Conservation (phyloP, 257 asterid species). For the Coffea canephora region DNA sequence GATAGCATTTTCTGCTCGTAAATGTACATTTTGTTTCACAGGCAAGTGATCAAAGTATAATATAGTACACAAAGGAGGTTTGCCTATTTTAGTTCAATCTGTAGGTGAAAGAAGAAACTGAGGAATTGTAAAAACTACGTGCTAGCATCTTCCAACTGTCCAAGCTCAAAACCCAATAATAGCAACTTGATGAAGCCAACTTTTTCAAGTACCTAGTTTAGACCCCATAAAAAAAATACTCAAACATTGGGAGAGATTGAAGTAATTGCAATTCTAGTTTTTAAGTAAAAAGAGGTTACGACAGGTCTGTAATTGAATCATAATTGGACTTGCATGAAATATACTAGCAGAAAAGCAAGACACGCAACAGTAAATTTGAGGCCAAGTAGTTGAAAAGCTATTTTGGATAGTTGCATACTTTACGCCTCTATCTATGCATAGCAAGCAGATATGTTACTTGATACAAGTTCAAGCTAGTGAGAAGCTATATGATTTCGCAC, state of each 20-base stretch:
- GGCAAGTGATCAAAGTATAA: too few relatives aligned
- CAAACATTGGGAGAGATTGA: neutral
- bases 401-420: too few relatives aligned
- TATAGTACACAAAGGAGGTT: neutral
- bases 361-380: too few relatives aligned
- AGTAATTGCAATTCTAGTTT: neutral
- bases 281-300: neutral
- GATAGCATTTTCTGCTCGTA: too few relatives aligned
- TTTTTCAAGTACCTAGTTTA: neutral
- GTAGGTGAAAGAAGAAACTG: neutral
- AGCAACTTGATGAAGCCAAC: neutral
- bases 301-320: too few relatives aligned
- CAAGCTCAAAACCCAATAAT: neutral
- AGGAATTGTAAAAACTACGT: neutral
- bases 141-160: neutral
- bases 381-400: too few relatives aligned
- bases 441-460: neutral
- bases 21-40: too few relatives aligned
- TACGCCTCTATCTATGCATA: neutral
- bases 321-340: too few relatives aligned
- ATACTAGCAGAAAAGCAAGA: too few relatives aligned
- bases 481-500: neutral
- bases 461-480: neutral
- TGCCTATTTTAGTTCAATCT: neutral
- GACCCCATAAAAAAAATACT: too few relatives aligned